Percentiles rank a stretch among this genome's conserved stretches.
Evolutionary conservation across 2,329 filamentous ascomycete genomes (phyloP).

Genomic region (Trichoderma aggressivum): DNA sequence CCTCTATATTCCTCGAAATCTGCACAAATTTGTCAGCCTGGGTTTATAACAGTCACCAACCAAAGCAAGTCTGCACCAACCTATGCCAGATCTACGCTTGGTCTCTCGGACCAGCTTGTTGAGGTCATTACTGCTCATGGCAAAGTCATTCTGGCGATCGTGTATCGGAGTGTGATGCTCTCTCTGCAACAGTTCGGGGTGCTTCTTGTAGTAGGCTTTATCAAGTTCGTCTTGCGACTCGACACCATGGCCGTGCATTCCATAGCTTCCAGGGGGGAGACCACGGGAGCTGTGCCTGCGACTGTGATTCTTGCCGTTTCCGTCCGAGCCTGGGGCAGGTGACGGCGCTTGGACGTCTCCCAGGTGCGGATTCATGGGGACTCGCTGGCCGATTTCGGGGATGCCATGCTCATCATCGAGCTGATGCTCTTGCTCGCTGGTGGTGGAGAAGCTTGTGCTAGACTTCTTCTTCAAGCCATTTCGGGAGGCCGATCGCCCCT

Average conservation of each 20-base stretch:
- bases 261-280: slow-evolving; percentile 83
- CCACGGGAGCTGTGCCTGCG: slow-evolving; percentile 71
- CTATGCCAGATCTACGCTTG: slow-evolving; percentile 47
- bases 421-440: slow-evolving; percentile 48
- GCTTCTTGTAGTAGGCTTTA: slow-evolving; percentile 88
- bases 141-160: slow-evolving; percentile 65
- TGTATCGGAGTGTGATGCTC: slow-evolving; percentile 59
- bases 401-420: slow-evolving; percentile 79
- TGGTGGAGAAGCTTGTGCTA: slow-evolving; percentile 54
- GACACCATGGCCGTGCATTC: slow-evolving; percentile 82
- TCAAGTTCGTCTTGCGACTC: slow-evolving; percentile 77
- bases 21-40: slow-evolving; percentile 34
- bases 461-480: slow-evolving; percentile 62
- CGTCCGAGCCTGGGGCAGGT: slow-evolving; percentile 56
- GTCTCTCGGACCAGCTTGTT: slow-evolving; percentile 83
- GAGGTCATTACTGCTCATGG: slow-evolving; percentile 83
- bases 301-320: slow-evolving; percentile 54
- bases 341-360: slow-evolving; percentile 96
- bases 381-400: slow-evolving; percentile 85
- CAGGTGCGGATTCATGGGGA: slow-evolving; percentile 89
- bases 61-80: background rate
- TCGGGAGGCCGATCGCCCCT: slow-evolving; percentile 44
- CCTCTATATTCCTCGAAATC: slow-evolving; percentile 62
- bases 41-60: too few species aligned
- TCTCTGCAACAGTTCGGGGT: slow-evolving; percentile 76